phyloP scores from a whole-genome alignment of 495 filamentous ascomycete species.

The Talaromyces trachyspermus region DNA sequence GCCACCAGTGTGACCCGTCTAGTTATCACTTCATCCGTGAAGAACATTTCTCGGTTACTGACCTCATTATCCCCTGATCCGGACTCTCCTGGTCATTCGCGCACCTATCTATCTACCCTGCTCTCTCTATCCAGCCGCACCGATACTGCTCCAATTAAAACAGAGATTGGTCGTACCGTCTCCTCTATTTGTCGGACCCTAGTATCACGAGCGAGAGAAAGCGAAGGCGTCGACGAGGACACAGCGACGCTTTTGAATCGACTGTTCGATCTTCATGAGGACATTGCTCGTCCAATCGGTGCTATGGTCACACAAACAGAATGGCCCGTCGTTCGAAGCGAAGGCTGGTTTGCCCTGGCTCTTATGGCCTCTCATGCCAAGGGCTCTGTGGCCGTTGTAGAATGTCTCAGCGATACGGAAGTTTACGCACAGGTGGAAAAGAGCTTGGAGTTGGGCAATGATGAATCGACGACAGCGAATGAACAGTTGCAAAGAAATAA shows the following conservation, averaged over 20 bases:
- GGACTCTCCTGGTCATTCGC: constrained; percentile 29
- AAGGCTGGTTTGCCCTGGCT: constrained; percentile 69
- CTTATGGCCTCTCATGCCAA: constrained; percentile 51
- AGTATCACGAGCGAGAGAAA: constrained; percentile 26
- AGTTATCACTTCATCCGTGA: constrained; percentile 49
- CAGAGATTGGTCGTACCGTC: constrained; percentile 62
- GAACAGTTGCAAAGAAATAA: constrained; percentile 26
- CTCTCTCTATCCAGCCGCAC: constrained; percentile 50
- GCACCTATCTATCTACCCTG: constrained; percentile 54
- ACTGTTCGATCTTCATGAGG: constrained; percentile 45
- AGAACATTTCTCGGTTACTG: constrained; percentile 48
- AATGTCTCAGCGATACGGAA: constrained; percentile 41
- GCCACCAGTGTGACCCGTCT: constrained; percentile 61
- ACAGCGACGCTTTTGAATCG: constrained; percentile 26
- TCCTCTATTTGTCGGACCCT: constrained; percentile 58
- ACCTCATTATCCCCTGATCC: constrained; percentile 29
- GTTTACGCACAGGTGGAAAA: constrained; percentile 41
- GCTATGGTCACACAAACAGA: constrained; percentile 59
- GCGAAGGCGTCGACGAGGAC: constrained; percentile 20
- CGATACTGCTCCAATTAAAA: constrained; percentile 58
- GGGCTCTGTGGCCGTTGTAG: constrained; percentile 44
- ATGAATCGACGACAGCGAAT: constrained; percentile 14
- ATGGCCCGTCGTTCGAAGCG: constrained; percentile 62
- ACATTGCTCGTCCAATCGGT: constrained; percentile 47
- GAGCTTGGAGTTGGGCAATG: constrained; percentile 32